Conservation (phyloP, 305 asterid species). For the Fraxinus latifolia region DNA sequence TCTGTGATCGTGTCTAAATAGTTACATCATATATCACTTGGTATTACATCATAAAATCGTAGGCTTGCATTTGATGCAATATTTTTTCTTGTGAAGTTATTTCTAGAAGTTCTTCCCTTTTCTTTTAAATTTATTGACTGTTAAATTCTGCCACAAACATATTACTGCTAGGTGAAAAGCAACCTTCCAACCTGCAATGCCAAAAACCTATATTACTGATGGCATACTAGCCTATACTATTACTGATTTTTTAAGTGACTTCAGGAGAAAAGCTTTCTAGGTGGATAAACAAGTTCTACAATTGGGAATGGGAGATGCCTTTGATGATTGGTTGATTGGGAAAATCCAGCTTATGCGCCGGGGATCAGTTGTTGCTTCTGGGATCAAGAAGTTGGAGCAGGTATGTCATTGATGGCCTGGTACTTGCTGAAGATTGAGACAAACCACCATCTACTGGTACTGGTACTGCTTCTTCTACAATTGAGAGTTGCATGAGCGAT, state of each 20-base stretch:
- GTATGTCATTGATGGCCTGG: conserved; percentile 12
- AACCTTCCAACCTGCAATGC: too few species aligned
- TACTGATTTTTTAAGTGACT: conserved; percentile 28
- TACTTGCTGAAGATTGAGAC: conserved; percentile 31
- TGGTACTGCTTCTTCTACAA: conserved; percentile 21
- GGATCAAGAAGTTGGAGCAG: conserved; percentile 82
- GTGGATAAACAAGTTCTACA: conserved; percentile 93
- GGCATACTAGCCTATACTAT: too few species aligned
- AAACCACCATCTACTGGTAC: conserved; percentile 31
- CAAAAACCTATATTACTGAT: too few species aligned
- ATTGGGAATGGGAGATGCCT: conserved; percentile 99
- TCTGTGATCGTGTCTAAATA: too few species aligned
- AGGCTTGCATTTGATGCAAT: too few species aligned
- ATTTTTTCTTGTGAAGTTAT: too few species aligned
- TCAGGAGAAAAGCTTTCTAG: conserved; percentile 97
- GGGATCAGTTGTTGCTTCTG: conserved; percentile 90
- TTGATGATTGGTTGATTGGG: conserved; percentile 97
- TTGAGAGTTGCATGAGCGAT: conserved; percentile 7
- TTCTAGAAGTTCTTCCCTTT: too few species aligned
- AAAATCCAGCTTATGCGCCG: conserved; percentile 79
- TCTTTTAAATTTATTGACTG: too few species aligned
- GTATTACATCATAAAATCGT: too few species aligned
- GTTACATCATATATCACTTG: too few species aligned
- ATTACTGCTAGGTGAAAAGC: too few species aligned
- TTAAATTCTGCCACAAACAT: too few species aligned